phyloP scores from a whole-genome alignment of 2,329 filamentous ascomycete genomes.

The Penicillium janthinellum region DNA sequence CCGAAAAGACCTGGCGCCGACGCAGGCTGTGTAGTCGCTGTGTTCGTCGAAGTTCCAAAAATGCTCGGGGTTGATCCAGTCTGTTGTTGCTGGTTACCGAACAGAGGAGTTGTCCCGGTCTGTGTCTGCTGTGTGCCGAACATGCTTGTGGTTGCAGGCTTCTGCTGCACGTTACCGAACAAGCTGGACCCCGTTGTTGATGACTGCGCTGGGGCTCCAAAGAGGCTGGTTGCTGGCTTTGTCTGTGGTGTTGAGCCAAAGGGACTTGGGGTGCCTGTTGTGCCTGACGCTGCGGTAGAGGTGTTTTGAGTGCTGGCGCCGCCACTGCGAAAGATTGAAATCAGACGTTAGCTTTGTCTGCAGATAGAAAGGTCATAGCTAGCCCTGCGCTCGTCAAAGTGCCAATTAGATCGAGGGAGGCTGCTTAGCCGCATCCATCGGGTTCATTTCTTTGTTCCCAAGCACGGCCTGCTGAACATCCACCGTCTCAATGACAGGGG shows the following conservation, averaged over 20 bases:
- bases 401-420: neutral
- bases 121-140: neutral
- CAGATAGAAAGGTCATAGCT: neutral
- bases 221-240: constrained; percentile 38
- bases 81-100: neutral
- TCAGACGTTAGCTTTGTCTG: constrained; percentile 20
- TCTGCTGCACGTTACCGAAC: constrained; percentile 31
- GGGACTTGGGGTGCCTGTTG: constrained; percentile 33
- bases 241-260: constrained; percentile 36
- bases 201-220: constrained; percentile 35
- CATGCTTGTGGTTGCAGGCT: constrained; percentile 16
- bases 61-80: constrained; percentile 14
- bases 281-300: constrained; percentile 30
- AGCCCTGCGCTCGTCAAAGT: neutral
- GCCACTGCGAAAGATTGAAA: constrained; percentile 25
- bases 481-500: neutral
- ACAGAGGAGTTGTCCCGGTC: neutral
- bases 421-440: neutral
- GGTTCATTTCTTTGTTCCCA: neutral
- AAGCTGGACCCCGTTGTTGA: constrained; percentile 35
- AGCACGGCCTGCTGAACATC: neutral
- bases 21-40: constrained; percentile 34
- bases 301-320: constrained; percentile 32
- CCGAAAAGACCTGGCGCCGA: constrained; percentile 14
- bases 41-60: constrained; percentile 29